These are phyloP conservation scores for Daedaleopsis sinensis DNA, from an alignment of 768 basidiomycete species.

Conservation along the genomic window DNA sequence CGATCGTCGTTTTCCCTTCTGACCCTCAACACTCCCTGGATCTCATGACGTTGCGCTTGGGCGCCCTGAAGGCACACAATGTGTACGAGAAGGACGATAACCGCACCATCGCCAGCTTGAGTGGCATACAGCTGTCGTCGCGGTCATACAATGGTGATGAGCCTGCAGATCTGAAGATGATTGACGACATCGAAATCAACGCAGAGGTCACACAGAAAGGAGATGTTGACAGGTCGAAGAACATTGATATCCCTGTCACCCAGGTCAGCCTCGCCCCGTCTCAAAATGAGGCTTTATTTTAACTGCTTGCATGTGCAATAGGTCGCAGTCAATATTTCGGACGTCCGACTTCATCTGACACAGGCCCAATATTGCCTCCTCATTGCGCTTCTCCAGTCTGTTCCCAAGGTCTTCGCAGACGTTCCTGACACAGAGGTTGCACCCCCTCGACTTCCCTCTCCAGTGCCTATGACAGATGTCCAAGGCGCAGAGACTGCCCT, in stretches of 20 bases:
- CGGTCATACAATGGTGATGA: constrained; percentile 51
- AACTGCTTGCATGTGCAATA: constrained; percentile 37
- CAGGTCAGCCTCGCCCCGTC: constrained; percentile 51
- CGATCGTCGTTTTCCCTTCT: constrained; percentile 87
- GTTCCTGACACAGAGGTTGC: constrained; percentile 40
- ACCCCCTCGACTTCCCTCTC: constrained; percentile 3
- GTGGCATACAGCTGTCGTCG: constrained; percentile 84
- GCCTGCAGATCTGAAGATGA: constrained; percentile 72
- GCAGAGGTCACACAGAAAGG: constrained; percentile 68
- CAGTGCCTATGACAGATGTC: constrained; percentile 6
- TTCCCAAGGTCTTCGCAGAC: constrained; percentile 64
- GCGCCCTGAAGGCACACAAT: constrained; percentile 87
- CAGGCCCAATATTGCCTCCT: constrained; percentile 81
- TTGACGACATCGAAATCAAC: constrained; percentile 84
- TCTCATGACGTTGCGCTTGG: constrained; percentile 78
- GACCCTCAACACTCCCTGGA: constrained; percentile 64
- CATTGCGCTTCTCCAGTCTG: constrained; percentile 63
- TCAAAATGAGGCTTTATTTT: not conserved
- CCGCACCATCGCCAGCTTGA: constrained; percentile 73
- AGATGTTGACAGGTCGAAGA: constrained; percentile 52
- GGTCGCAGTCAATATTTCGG: constrained; percentile 77
- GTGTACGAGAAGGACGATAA: constrained; percentile 58
- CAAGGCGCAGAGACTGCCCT: constrained; percentile 5
- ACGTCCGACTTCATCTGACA: constrained; percentile 82
- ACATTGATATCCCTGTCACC: constrained; percentile 65